phyloP scores from a whole-genome alignment of 2,329 filamentous ascomycete species.

The Neoarthrinium moseri region DNA sequence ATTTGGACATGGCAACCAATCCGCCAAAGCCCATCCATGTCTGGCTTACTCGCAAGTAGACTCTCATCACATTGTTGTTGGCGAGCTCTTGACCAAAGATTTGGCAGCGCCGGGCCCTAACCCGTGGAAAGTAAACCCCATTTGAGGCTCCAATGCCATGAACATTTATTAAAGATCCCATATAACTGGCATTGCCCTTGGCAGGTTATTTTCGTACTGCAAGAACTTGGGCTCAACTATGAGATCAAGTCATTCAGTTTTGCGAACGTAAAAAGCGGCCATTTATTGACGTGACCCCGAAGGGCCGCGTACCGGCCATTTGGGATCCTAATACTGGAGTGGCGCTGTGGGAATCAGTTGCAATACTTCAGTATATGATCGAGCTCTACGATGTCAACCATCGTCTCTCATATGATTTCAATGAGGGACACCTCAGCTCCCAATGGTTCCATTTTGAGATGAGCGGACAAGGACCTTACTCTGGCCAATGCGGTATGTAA shows the following conservation, averaged over 20 bases:
- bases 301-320: constrained; percentile 10
- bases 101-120: constrained; percentile 8
- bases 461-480: constrained; percentile 47
- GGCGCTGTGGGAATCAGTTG: constrained; percentile 12
- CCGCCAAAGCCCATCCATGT: too few species aligned
- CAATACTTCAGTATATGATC: constrained; percentile 7
- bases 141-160: too few species aligned
- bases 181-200: too few species aligned
- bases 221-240: constrained; percentile 30
- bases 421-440: constrained; percentile 34
- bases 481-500: constrained; percentile 42
- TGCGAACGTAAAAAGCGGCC: constrained; percentile 23
- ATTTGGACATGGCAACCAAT: too few species aligned
- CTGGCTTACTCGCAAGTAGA: too few species aligned
- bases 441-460: constrained; percentile 45
- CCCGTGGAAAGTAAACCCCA: constrained; percentile 7
- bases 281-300: constrained; percentile 20
- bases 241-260: constrained; percentile 18
- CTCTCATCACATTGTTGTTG: too few species aligned
- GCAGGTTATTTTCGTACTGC: constrained; percentile 26
- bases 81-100: too few species aligned
- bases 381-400: constrained; percentile 34
- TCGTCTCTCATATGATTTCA: constrained; percentile 34
- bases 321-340: constrained; percentile 10
- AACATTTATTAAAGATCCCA: too few species aligned